These are phyloP conservation scores for Rusavskia elegans DNA, from an alignment of 495 filamentous ascomycete genomes.

Conservation along the genomic window DNA sequence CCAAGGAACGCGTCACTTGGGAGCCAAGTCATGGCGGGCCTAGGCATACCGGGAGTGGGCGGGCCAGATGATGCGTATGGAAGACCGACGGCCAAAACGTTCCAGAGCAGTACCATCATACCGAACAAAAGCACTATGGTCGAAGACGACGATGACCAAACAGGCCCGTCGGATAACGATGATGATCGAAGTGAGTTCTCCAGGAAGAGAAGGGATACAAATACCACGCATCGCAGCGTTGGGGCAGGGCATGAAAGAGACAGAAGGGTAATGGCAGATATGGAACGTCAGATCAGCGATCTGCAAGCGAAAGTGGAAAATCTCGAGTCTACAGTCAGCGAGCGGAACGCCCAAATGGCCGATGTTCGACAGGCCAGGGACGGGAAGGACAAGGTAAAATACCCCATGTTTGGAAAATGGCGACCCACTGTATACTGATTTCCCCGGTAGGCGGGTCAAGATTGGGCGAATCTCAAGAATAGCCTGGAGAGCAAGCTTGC, in stretches of 20 bases:
- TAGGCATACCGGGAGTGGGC: constrained; percentile 28
- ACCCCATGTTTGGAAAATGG: neutral
- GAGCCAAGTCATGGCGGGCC: constrained; percentile 14
- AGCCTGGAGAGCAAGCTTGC: constrained; percentile 64
- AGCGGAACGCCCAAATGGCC: constrained; percentile 41
- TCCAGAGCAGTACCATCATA: constrained; percentile 89
- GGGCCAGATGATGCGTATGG: constrained; percentile 29
- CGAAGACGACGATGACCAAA: constrained; percentile 77
- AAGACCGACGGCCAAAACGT: constrained; percentile 67
- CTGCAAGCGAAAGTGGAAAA: constrained; percentile 58
- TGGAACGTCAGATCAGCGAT: constrained; percentile 58
- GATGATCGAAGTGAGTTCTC: constrained; percentile 51
- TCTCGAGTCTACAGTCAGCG: constrained; percentile 44
- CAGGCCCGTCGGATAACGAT: constrained; percentile 40
- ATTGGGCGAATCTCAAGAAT: constrained; percentile 59
- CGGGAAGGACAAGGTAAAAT: constrained; percentile 30
- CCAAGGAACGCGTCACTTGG: constrained; percentile 26
- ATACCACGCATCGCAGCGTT: constrained; percentile 26
- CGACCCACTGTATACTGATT: neutral
- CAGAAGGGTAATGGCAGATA: constrained; percentile 56
- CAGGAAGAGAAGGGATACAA: constrained; percentile 43
- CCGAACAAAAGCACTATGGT: constrained; percentile 98
- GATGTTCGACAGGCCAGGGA: constrained; percentile 24
- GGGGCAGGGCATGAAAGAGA: constrained; percentile 37
- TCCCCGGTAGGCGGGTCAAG: constrained; percentile 29